phyloP scores from a whole-genome alignment of 2,329 filamentous ascomycete genomes.

The Colletotrichum scovillei region DNA sequence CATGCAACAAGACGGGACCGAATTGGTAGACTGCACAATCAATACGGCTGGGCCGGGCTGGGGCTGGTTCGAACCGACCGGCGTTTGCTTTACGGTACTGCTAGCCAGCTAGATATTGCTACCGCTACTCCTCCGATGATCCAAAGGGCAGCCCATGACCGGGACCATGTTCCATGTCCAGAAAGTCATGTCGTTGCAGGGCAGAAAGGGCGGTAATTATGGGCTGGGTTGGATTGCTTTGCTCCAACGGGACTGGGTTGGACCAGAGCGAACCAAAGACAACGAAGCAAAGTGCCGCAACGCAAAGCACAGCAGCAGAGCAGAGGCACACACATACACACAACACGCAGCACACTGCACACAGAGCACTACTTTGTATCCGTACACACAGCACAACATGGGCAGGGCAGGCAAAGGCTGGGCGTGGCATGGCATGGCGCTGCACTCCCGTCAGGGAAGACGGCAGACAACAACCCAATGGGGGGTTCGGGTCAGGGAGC shows the following conservation, averaged over 20 bases:
- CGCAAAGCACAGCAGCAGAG: conserved; percentile 2
- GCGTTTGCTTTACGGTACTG: conserved; percentile 13
- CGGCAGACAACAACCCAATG: conserved; percentile 4
- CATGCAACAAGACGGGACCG: conserved; percentile 10
- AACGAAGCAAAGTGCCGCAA: conserved; percentile 24
- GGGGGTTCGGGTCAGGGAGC: conserved; percentile 8
- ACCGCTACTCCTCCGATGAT: background rate
- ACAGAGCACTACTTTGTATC: background rate
- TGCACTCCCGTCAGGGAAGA: conserved; percentile 20
- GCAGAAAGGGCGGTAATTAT: background rate
- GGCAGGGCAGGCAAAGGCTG: background rate
- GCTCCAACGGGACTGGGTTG: background rate
- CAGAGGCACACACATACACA: background rate
- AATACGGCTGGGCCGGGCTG: background rate
- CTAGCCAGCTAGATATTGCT: background rate
- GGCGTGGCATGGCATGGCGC: conserved; percentile 12
- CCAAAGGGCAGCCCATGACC: conserved; percentile 5
- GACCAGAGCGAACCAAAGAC: conserved; percentile 4
- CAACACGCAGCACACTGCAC: no score
- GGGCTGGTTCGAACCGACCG: background rate
- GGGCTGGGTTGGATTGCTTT: conserved; percentile 1
- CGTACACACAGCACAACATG: conserved; percentile 7
- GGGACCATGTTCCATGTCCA: conserved; percentile 11
- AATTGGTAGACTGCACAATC: conserved; percentile 2
- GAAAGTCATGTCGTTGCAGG: conserved; percentile 6